Evolutionary conservation across 2,329 filamentous ascomycete genomes (phyloP).

Genomic region (Orbilia brochopaga): DNA sequence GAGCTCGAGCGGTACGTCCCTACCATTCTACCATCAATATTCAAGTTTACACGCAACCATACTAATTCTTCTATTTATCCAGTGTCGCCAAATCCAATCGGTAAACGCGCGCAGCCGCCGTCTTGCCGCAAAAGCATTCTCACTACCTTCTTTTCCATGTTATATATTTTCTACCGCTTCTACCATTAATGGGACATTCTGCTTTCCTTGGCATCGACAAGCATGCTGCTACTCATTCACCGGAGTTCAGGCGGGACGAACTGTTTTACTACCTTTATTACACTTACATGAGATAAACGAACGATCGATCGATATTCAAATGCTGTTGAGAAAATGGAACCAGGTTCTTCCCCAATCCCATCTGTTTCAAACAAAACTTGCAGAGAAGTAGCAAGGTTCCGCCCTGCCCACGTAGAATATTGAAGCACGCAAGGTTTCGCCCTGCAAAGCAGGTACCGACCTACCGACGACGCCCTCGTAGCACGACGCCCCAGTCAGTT

Average conservation of each 20-base stretch:
- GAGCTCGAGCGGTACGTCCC: conserved; percentile 78
- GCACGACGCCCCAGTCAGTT: too few relatives aligned
- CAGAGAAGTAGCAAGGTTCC: conserved; percentile 52
- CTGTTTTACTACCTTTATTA: conserved; percentile 7
- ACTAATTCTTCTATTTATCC: conserved; percentile 19
- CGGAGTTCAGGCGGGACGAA: conserved; percentile 41
- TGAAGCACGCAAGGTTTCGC: conserved; percentile 50
- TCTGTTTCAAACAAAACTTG: conserved; percentile 18
- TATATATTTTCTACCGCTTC: conserved; percentile 46
- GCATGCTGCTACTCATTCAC: conserved; percentile 6
- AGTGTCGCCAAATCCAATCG: conserved; percentile 99
- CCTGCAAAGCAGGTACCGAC: conserved; percentile 49
- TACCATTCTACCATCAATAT: not conserved
- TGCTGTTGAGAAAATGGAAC: conserved; percentile 3
- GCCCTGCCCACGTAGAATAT: conserved; percentile 51
- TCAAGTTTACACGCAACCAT: not conserved
- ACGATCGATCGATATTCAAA: conserved; percentile 1
- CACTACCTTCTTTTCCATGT: conserved; percentile 35
- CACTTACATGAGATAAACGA: conserved; percentile 21
- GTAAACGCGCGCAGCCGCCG: conserved; percentile 69
- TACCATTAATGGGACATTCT: conserved; percentile 47
- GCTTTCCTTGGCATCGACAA: conserved; percentile 8
- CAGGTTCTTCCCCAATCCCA: conserved; percentile 35
- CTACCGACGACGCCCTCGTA: not conserved
- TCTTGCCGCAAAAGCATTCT: conserved; percentile 32